Base-by-base conservation (phyloP, 352 stramenopile genomes). In the Pythium phragmiticola region DNA sequence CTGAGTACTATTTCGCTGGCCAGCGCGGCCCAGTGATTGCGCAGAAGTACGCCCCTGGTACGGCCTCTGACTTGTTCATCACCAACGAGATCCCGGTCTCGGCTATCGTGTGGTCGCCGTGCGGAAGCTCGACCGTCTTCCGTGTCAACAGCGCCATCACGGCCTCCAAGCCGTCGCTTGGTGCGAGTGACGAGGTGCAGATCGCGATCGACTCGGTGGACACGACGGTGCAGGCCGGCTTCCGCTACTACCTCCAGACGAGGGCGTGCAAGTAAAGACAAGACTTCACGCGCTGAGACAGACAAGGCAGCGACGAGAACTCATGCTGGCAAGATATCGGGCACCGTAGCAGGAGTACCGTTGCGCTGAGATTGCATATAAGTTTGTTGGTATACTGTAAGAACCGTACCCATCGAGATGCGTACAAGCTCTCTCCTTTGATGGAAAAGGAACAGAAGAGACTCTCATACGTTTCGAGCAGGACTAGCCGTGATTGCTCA, bases 1-100 rank as follows among this genome's bases (percentile, higher is more conserved):
- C 73, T n/a, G 74, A 84, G 61, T 84, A 84, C 57, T 84, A 80
- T 68, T 82, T 84, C 19, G 76, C 76, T n/a, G 76, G 76, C 17
- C 66, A 78, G 41, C 69, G 72, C 19, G 76, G 76, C 4, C 76
- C 76, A 5, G 43, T 65, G 0, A 60, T 66, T 12, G 56, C 48
- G 41, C 54, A 84, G 42, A 48, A 48, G 36, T 84, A 80, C 58
- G 17, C 13, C 3, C 53, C 66, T 3, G 65, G 71, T 17, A 77
- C 62, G 47, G 60, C 72, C 37, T 73, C 76, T 53, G 69, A 84
- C 47, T 21, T 84, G 46, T 78, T 80, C 57, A 70, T 84, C 43
- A 74, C 66, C 49, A 74, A 84, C 57, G 72, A 79, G 51, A 66
- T 83, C 30, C 68, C 66, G 2, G 74, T 82, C 3, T 66, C 59